Evolutionary conservation across 2,329 filamentous ascomycete genomes (phyloP), one percentile per base, ranked within the genome.

Genomic region (Nakataea oryzae): DNA sequence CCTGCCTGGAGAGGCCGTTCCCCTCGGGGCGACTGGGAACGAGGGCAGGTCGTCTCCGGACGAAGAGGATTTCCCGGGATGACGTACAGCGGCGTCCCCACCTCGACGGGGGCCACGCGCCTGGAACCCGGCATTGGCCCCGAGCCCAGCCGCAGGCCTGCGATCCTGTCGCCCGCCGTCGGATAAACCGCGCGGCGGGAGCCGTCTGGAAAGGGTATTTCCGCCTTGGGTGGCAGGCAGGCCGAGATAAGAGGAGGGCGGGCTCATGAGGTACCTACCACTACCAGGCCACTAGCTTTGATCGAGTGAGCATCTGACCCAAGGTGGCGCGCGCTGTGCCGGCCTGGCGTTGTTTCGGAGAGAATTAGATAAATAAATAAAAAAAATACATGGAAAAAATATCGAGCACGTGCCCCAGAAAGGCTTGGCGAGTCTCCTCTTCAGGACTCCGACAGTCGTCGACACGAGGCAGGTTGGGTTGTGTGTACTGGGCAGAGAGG

Each of bases 21-120:
- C 27, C 13, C 17, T 68, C 70, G 68, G 65, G 69, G 62, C 61
- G 62, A 28, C 24, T 61, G 60, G 41, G 32, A 47, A 54, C 61
- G 66, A 3, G 14, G 3, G 27, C 24, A 56, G 24, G n/a, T 56
- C 24, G 54, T 26, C 26, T 56, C 17, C 54, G 17, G 26, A 29
- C 29, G 28, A 69, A 69, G 67, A 69, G 63, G 63, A 68, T 69
- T 68, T 68, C 63, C 67, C 67, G 67, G 67, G 64, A 65, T 61
- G 55, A 54, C 59, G 29, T 26, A 26, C 58, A 28, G 24, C 9
- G 30, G 4, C n/a, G 32, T 47, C 54, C 55, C 61, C 61, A 61
- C 60, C n/a, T 24, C n/a, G 54, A 41, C 47, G 32, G 24, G 30
- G 58, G 41, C 34, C 14, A 29, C 21, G 17, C 6, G 47, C 41